A percentile compares a stretch with the other conserved stretches of the same genome.
These are phyloP conservation scores for Rhododendron williamsianum DNA, from an alignment of 148 eudicot species.

Conservation along the genomic window DNA sequence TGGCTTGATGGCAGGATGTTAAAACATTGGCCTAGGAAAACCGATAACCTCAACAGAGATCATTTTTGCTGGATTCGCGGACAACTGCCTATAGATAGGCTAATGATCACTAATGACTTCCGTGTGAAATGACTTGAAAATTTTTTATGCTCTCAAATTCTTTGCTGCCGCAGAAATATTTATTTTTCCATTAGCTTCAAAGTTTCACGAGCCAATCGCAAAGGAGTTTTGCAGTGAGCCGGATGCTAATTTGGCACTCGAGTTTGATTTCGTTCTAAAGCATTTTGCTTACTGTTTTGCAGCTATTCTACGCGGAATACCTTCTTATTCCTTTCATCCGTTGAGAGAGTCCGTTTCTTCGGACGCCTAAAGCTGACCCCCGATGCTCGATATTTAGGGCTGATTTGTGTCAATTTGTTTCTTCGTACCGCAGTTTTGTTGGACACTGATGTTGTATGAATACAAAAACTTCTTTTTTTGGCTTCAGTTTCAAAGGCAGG, in stretches of 20 bases:
- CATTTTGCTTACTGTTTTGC: slow-evolving; percentile 10
- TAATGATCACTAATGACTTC: too few relatives aligned
- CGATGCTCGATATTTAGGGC: not conserved
- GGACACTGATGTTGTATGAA: not conserved
- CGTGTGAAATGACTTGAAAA: not conserved
- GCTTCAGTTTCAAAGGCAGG: not conserved
- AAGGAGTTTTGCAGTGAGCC: not conserved
- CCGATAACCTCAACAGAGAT: not conserved
- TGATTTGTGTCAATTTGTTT: not conserved
- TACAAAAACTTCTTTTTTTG: not conserved
- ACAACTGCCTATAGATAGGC: not conserved
- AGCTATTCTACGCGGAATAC: slow-evolving; percentile 47
- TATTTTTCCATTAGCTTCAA: not conserved
- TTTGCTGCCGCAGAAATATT: not conserved
- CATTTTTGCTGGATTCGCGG: not conserved
- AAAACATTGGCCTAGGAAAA: not conserved
- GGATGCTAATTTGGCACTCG: not conserved
- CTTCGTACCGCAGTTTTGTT: not conserved
- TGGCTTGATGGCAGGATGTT: not conserved
- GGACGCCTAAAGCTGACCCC: not conserved
- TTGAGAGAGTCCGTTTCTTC: not conserved
- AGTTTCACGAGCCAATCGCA: not conserved
- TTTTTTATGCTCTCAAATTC: not conserved
- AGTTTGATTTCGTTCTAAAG: not conserved
- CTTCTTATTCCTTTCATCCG: slow-evolving; percentile 38